Evolutionary conservation across 768 basidiomycete species (phyloP), one percentile per base, ranked within the genome.

Genomic region (Lactarius indigo): DNA sequence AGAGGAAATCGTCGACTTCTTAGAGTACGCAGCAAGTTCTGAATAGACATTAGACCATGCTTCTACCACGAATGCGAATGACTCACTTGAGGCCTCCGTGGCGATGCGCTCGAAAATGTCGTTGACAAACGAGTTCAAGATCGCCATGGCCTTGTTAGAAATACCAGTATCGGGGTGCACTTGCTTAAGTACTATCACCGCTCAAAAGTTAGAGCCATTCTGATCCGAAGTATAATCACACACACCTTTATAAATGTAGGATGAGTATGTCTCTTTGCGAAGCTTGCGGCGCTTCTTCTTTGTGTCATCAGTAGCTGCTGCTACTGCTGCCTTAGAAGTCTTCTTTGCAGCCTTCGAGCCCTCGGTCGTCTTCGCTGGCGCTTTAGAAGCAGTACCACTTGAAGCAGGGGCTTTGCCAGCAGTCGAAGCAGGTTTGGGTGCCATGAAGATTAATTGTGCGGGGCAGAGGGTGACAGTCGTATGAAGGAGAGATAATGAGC

Each of bases 121-220:
- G 74, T 95, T 94, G 78, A 95, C 94, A 70, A 96, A 94, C 33
- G 89, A 91, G 83, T 94, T 92, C 54, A 94, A 80, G 74, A 95
- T 94, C 69, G 91, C 89, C 91, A 94, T 93, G 3, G 90, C 90
- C 79, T 96, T 96, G 86, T 94, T 96, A 44, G 94, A 96, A 85
- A 97, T 96, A 89, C 96, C 96, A 61, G 95, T 96, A 74, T 96
- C 95, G 61, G 96, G 96, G 81, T 96, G 96, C 70, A 97, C 94
- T 81, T 97, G 96, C 81, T 92, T 97, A 73, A 97, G 85, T 71
- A 97, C 95, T 93, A 65, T 7, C 59, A 30, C 52, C 33, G 41
- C 39, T 12, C 47, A 59, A 18, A 52, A 23, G 44, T 37, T 35
- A 47, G 74, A 18, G 68, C 66, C 26, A 41, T 58, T 17, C 1